phyloP scores from a whole-genome alignment of 2,329 filamentous ascomycete species.

The Pochonia chlamydosporia region DNA sequence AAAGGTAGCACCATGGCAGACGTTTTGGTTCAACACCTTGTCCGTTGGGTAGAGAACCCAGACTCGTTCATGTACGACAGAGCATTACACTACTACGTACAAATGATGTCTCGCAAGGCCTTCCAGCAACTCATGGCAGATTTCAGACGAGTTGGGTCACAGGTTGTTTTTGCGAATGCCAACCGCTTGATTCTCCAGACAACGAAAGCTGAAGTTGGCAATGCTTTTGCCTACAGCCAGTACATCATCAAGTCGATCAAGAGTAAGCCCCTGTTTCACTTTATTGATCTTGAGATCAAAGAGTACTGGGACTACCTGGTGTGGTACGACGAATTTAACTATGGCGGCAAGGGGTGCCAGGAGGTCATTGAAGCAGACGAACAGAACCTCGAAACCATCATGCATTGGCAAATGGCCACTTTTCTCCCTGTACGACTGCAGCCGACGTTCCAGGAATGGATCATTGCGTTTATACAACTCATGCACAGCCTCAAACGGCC shows the following conservation, averaged over 20 bases:
- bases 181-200: slow-evolving; percentile 90
- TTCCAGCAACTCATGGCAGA: slow-evolving; percentile 96
- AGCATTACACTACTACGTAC: slow-evolving; percentile 92
- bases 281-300: slow-evolving; percentile 93
- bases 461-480: slow-evolving; percentile 88
- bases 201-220: slow-evolving; percentile 92
- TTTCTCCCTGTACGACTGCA: slow-evolving; percentile 81
- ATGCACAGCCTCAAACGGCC: slow-evolving; percentile 86
- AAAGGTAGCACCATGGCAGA: slow-evolving; percentile 91
- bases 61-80: slow-evolving; percentile 94
- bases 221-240: slow-evolving; percentile 92
- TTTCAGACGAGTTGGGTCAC: slow-evolving; percentile 89
- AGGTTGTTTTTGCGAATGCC: slow-evolving; percentile 90
- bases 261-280: slow-evolving; percentile 90
- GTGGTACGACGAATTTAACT: slow-evolving; percentile 99
- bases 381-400: slow-evolving; percentile 81
- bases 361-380: slow-evolving; percentile 68
- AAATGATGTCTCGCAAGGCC: slow-evolving; percentile 97
- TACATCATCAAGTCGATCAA: slow-evolving; percentile 98
- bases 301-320: slow-evolving; percentile 99
- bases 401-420: slow-evolving; percentile 96
- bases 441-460: slow-evolving; percentile 82
- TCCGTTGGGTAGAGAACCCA: slow-evolving; percentile 93
- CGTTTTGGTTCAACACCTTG: slow-evolving; percentile 92
- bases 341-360: slow-evolving; percentile 86